Evolutionary conservation across 2,329 filamentous ascomycete species (phyloP).

Genomic region (Aureobasidium vineae): DNA sequence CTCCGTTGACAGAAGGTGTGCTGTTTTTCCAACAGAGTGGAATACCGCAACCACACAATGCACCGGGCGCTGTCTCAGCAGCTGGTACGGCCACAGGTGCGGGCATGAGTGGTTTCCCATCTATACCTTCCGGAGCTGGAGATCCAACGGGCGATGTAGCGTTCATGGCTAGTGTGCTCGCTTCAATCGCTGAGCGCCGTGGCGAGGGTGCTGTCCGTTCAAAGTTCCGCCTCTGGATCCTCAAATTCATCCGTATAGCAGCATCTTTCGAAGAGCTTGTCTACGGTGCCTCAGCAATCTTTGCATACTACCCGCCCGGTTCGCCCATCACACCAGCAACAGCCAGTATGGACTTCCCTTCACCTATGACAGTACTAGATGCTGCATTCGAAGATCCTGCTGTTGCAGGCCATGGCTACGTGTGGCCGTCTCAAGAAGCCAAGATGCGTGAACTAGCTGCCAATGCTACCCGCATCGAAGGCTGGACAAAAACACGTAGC

Average conservation of each 20-base stretch:
- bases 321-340: slow-evolving; percentile 25
- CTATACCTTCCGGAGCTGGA: slow-evolving; percentile 30
- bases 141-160: slow-evolving; percentile 82
- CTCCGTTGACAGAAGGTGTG: slow-evolving; percentile 78
- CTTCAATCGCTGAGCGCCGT: slow-evolving; percentile 79
- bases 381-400: slow-evolving; percentile 34
- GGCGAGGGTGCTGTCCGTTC: slow-evolving; percentile 87
- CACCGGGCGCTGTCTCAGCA: slow-evolving; percentile 32
- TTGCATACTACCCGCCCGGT: slow-evolving; percentile 55
- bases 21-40: slow-evolving; percentile 67
- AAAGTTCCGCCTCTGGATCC: slow-evolving; percentile 94
- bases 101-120: slow-evolving; percentile 33
- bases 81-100: slow-evolving; percentile 41
- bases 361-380: slow-evolving; percentile 4
- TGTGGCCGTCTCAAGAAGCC: slow-evolving; percentile 81
- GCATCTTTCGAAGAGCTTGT: slow-evolving; percentile 95
- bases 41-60: neutral
- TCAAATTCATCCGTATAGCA: slow-evolving; percentile 87
- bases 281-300: slow-evolving; percentile 86
- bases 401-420: slow-evolving; percentile 69
- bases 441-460: slow-evolving; percentile 85
- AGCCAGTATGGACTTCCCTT: slow-evolving; percentile 3
- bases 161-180: slow-evolving; percentile 84
- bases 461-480: slow-evolving; percentile 90
- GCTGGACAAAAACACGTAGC: slow-evolving; percentile 91